Conservation (phyloP, 768 basidiomycete species). For the Rickenella mellea region DNA sequence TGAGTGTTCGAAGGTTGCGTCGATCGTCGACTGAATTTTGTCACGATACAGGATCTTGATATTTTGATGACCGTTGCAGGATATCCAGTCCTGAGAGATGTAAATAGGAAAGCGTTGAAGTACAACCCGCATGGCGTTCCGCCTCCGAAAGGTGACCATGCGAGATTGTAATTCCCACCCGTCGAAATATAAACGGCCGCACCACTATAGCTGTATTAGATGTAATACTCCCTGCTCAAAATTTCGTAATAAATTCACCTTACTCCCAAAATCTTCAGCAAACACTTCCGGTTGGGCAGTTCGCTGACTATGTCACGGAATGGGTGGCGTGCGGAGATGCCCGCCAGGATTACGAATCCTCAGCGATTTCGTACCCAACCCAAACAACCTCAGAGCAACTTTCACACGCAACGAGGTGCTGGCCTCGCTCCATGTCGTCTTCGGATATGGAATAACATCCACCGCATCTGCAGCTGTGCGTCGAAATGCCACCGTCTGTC, state of each 20-base stretch:
- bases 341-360: no score
- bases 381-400: slow-evolving; percentile 78
- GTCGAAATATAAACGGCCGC: no score
- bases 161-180: slow-evolving; percentile 22
- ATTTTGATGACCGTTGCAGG: slow-evolving; percentile 35
- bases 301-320: no score
- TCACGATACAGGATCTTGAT: slow-evolving; percentile 23
- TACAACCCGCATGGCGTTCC: slow-evolving; percentile 24
- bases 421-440: slow-evolving; percentile 55
- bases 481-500: slow-evolving; percentile 34
- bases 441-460: slow-evolving; percentile 51
- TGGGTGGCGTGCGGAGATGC: no score
- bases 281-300: no score
- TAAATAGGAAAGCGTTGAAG: slow-evolving; percentile 24
- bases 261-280: no score
- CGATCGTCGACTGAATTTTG: background rate
- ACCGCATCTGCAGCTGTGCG: slow-evolving; percentile 65
- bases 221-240: no score
- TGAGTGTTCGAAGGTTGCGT: slow-evolving; percentile 10
- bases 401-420: slow-evolving; percentile 62
- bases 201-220: no score
- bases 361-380: slow-evolving; percentile 68
- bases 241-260: no score
- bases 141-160: slow-evolving; percentile 20
- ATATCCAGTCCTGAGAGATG: slow-evolving; percentile 25